A percentile compares a stretch with the other conserved stretches of the same genome.
phyloP scores from a whole-genome alignment of 78 protist genomes.

The Dictyostelium discoideum region DNA sequence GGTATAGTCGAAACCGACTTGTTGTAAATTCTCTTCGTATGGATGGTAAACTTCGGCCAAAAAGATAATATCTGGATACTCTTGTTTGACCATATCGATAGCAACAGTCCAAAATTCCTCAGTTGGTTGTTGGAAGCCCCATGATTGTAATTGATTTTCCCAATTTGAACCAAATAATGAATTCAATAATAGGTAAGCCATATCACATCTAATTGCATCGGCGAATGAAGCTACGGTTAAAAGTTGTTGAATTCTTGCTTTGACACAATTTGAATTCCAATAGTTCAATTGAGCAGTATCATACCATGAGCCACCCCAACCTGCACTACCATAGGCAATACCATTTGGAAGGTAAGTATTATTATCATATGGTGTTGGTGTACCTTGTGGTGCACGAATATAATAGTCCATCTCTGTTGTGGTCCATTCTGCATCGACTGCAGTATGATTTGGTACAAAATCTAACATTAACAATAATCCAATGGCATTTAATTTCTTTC shows the following conservation, averaged over 20 bases:
- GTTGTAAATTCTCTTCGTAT: conserved; percentile 70
- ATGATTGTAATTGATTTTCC: conserved; percentile 65
- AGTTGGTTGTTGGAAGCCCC: conserved; percentile 87
- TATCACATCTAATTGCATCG: conserved; percentile 94
- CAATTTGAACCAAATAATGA: conserved; percentile 83
- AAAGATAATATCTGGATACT: conserved; percentile 85
- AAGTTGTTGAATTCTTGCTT: conserved; percentile 43
- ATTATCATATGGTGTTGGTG: conserved; percentile 81
- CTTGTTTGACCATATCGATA: conserved; percentile 79
- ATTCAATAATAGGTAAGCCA: conserved; percentile 93
- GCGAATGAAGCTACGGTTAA: conserved; percentile 78
- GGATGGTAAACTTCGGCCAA: conserved; percentile 90
- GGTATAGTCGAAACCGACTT: conserved; percentile 91
- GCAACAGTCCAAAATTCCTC: conserved; percentile 92
- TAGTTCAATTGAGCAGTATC: conserved; percentile 92
- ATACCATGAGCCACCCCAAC: conserved; percentile 74
- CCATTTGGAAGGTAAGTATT: conserved; percentile 82
- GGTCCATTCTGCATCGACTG: conserved; percentile 83
- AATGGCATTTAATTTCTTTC: conserved; percentile 63
- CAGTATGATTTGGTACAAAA: conserved; percentile 95
- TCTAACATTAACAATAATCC: conserved; percentile 89
- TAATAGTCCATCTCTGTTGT: conserved; percentile 56
- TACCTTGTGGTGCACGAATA: conserved; percentile 76
- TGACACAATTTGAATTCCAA: conserved; percentile 79
- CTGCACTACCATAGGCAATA: conserved; percentile 91